Evolutionary conservation across 2,329 filamentous ascomycete genomes (phyloP).

Genomic region (Zymoseptoria tritici): DNA sequence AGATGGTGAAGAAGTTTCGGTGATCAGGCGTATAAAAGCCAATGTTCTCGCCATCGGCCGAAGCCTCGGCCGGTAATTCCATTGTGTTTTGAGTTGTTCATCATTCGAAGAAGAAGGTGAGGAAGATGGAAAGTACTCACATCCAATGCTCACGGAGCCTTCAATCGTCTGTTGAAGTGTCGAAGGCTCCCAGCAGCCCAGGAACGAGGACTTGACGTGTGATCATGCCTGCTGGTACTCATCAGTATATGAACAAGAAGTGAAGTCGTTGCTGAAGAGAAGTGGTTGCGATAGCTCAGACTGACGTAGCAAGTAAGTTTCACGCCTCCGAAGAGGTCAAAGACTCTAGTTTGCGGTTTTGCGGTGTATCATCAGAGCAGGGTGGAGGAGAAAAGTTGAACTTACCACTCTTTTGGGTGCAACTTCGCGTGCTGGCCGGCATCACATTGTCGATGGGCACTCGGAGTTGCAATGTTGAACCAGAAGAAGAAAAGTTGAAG

Average conservation of each 20-base stretch:
- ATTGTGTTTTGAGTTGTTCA: conserved; percentile 18
- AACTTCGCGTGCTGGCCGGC: background rate
- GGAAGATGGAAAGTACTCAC: conserved; percentile 1
- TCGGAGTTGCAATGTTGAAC: background rate
- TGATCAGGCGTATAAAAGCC: conserved; percentile 10
- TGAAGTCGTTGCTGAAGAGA: background rate
- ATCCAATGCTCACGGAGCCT: background rate
- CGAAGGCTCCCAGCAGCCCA: background rate
- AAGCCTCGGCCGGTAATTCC: conserved; percentile 23
- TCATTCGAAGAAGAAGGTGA: conserved; percentile 9
- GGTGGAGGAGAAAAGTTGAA: background rate
- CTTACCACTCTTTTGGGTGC: background rate
- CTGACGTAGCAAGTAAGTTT: conserved; percentile 25
- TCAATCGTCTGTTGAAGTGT: background rate
- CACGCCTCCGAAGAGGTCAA: conserved; percentile 22
- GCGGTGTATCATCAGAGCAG: conserved; percentile 16
- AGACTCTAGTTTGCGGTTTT: conserved; percentile 26
- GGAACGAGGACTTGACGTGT: background rate
- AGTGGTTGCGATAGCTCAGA: conserved; percentile 14
- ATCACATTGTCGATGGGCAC: background rate
- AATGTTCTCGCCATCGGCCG: conserved; percentile 13
- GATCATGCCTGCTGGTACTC: background rate
- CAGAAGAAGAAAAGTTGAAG: background rate
- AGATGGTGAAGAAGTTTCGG: background rate
- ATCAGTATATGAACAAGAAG: background rate